Evolutionary conservation across 352 stramenopile species (phyloP), one percentile per base, ranked within the genome.

Genomic region (Phytophthora lateralis): DNA sequence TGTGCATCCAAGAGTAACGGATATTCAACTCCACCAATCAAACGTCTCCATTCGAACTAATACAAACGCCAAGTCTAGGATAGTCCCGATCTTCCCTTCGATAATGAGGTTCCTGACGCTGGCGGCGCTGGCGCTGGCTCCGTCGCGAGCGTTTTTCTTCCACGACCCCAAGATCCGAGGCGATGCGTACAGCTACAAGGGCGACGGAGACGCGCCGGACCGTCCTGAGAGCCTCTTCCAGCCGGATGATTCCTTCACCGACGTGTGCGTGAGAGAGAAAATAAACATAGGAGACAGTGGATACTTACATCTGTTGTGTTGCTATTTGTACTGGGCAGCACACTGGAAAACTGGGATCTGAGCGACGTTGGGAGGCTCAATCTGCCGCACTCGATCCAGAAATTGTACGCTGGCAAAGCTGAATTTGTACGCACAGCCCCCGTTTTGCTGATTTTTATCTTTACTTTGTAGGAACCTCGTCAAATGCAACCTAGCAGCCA

Each of bases 331-430:
- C 18, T 39, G 20, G 29, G 8, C 39, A 90, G 80, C 17, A 81
- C 68, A 29, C 61, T 90, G 51, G 73, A 73, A n/a, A 85, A 90
- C 69, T 90, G 78, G 80, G 64, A 90, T 47, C 60, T 90, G 57
- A 63, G 70, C 37, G 63, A 46, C 11, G 34, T 79, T 4, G 47
- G 35, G 41, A 71, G 59, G 37, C 71, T 90, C 30, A 75, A 78
- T 38, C 62, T 90, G 5, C 80, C 80, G n/a, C 52, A 52, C 38
- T 77, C 76, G 7, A 69, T 87, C 27, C 69, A 78, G 49, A 75
- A 62, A 54, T 68, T 90, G 80, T 90, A 59, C 46, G 79, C 38
- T 32, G 18, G 12, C 17, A 32, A 35, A 35, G 9, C 6, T 27
- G 41, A 38, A 32, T 47, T 41, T 54, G 38, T 27, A 50, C 47